phyloP scores from a whole-genome alignment of 2,329 filamentous ascomycete species.

The Hypoxylon sp. region DNA sequence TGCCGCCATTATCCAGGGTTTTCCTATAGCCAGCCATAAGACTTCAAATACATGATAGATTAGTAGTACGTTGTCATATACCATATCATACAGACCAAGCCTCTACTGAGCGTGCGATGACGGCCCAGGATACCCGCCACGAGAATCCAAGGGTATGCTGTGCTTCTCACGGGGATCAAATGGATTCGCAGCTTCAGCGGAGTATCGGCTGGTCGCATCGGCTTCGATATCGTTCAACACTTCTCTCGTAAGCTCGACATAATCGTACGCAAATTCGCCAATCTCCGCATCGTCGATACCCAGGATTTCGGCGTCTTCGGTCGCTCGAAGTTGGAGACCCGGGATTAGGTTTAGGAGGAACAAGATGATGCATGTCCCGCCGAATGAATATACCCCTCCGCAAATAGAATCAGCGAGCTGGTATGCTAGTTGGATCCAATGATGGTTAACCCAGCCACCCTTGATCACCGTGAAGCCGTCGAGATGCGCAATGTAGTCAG shows the following conservation, averaged over 20 bases:
- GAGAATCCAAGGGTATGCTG: slow-evolving; percentile 62
- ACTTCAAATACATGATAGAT: slow-evolving; percentile 12
- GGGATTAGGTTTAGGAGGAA: slow-evolving; percentile 85
- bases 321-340: slow-evolving; percentile 78
- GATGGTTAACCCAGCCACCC: slow-evolving; percentile 85
- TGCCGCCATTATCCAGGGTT: slow-evolving; percentile 13
- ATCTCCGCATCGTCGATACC: slow-evolving; percentile 93
- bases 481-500: slow-evolving; percentile 85
- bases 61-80: background rate
- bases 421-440: slow-evolving; percentile 87
- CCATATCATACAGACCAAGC: slow-evolving; percentile 29
- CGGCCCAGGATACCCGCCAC: slow-evolving; percentile 56
- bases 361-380: slow-evolving; percentile 81
- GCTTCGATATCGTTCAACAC: slow-evolving; percentile 63
- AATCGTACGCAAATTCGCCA: slow-evolving; percentile 96
- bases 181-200: slow-evolving; percentile 54
- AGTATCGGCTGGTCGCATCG: slow-evolving; percentile 61
- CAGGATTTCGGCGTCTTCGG: slow-evolving; percentile 82
- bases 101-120: slow-evolving; percentile 51
- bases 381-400: slow-evolving; percentile 83
- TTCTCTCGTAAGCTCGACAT: slow-evolving; percentile 77
- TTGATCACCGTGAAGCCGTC: slow-evolving; percentile 76
- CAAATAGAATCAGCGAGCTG: slow-evolving; percentile 85
- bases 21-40: background rate
- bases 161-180: slow-evolving; percentile 64